Base-by-base conservation (phyloP, 441 rosid species). In the Hypseocharis bilobata region DNA sequence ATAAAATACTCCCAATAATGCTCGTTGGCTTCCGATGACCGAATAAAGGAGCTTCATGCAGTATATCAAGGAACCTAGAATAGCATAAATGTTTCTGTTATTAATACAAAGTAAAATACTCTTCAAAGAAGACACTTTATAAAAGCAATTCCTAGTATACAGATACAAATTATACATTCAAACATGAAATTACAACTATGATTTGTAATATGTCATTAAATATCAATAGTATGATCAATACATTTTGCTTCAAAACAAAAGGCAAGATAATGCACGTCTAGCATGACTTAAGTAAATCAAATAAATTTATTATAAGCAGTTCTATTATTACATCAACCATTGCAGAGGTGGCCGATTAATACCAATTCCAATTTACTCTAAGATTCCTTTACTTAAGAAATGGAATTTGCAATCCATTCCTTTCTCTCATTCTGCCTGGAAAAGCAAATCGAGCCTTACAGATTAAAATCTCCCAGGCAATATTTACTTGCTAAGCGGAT, bases 31-130 rank as follows among this genome's bases (percentile, higher is more conserved):
- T 83, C 65, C 96, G 78, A 72, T 86, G 93, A 69, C 91, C 95
- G 8, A 87, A 84, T 45, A 92, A 72, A 60, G 96, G 95, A 72
- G 97, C 96, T 71, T 91, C 97, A 44, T 89, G 93, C 55, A 92
- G 81, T 76, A 92, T 92, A 77, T 92, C 96, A 45, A 88, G 87
- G 71, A 92, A 92, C 82, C 98, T 89, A 63, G 38, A 66, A 61
- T 29, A 55, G 6, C 63, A 72, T 13, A 60, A 70, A 54, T 13
- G 10, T 23, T 11, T 22, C n/a, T 28, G 10, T 23, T 52, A 52
- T 52, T 2, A 52, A 52, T 14, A 23, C 28, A 51, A 51, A 20
- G 27, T 20, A 51, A 51, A 20, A 5, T 51, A 36, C 28, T 20
- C 26, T 20, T 20, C 56, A 19, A 20, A 51, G 25, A 51, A 22